Evolutionary conservation across 805 yeast species (phyloP).

Genomic region (Debaryomyces prosopidis): DNA sequence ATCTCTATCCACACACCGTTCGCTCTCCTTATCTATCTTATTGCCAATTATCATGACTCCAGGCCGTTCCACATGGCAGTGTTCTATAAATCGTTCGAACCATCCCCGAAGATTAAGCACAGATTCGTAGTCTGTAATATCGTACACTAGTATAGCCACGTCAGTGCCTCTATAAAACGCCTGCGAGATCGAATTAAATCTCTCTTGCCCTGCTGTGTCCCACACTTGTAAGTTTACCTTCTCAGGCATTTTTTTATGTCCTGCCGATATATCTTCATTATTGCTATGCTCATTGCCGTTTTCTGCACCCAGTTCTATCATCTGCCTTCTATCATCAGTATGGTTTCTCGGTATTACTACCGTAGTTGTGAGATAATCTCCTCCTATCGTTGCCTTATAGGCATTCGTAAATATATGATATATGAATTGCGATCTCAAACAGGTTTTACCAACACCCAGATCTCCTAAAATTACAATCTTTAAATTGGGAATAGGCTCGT

Average conservation of each 20-base stretch:
- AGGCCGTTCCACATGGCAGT: constrained; percentile 49
- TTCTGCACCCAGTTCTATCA: not conserved
- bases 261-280: not conserved
- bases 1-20: constrained; percentile 35
- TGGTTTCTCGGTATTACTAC: constrained; percentile 15
- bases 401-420: constrained; percentile 56
- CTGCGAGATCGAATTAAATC: constrained; percentile 49
- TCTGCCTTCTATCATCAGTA: not conserved
- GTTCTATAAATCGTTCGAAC: constrained; percentile 49
- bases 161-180: constrained; percentile 63
- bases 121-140: constrained; percentile 51
- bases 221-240: constrained; percentile 54
- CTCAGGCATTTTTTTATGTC: constrained; percentile 5
- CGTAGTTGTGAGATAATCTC: constrained; percentile 53
- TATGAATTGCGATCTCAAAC: constrained; percentile 54
- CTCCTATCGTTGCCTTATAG: constrained; percentile 60
- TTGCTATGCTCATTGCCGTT: not conserved
- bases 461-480: constrained; percentile 60
- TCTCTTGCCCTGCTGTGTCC: constrained; percentile 51
- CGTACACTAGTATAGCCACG: constrained; percentile 54
- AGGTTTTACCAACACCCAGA: constrained; percentile 61
- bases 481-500: constrained; percentile 19
- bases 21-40: constrained; percentile 41
- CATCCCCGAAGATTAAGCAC: constrained; percentile 48
- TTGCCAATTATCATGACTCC: constrained; percentile 55